Evolutionary conservation across 768 basidiomycete species (phyloP), one percentile per base, ranked within the genome.

Genomic region (Punctularia strigosozonata): DNA sequence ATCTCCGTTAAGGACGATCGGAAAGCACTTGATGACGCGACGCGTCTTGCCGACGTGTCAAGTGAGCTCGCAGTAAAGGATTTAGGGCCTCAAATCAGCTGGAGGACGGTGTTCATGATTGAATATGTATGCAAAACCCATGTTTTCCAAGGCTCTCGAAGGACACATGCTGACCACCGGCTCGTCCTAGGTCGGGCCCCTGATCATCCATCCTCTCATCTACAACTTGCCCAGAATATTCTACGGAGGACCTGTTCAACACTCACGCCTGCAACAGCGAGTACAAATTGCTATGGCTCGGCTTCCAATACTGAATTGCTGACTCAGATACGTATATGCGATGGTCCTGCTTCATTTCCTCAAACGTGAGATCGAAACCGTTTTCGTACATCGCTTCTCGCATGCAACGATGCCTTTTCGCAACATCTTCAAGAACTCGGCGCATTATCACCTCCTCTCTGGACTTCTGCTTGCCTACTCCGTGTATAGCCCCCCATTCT

Each of bases 321-420:
- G 2, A 5, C 14, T 6, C 45, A 77, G 84, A 51, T 77, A 76
- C 43, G 75, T 79, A 4, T 87, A 75, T 48, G 71, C 62, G 3
- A 69, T 95, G 47, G 77, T 89, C 25, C 67, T 95, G 59, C 51
- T 81, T 13, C 95, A 99, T 56, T 98, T 91, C 60, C 43, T 73
- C 32, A 99, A 99, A 61, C 81, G 95, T 38, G 89, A 94, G 53
- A 57, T 88, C 15, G 95, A 99, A 61, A 91, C 95, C 2, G 41
- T 92, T 4, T 94, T 90, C 51, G 75, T 99, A 2, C 95, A 99
- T 56, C 83, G 87, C 8, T 98, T 97, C 69, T 97, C 91, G 22
- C 77, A 90, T 60, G 84, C 78, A 2, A 95, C 94, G 0, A 94
- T 98, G 85, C 95, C 94, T 2, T 59, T 80, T 42, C 51, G 53